These are phyloP conservation scores for Plasmodium knowlesi DNA, from an alignment of 169 alveolate genomes.

Conservation along the genomic window DNA sequence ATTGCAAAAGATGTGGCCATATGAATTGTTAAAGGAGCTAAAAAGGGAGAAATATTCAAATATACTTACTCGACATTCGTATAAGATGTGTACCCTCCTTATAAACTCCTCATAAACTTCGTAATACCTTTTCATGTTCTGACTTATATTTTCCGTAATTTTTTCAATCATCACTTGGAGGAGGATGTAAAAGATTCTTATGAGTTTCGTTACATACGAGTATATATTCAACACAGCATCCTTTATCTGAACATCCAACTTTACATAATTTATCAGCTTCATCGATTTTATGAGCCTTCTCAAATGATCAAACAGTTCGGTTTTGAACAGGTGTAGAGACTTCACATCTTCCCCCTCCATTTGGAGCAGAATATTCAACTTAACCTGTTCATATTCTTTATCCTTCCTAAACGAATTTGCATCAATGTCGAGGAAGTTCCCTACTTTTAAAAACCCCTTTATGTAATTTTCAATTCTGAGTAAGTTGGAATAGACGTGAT, in stretches of 20 bases:
- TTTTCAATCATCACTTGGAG: constrained; percentile 33
- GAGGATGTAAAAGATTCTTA: constrained; percentile 39
- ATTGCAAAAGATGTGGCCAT: constrained; percentile 65
- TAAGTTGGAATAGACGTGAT: constrained; percentile 14
- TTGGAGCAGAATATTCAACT: neutral
- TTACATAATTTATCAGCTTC: constrained; percentile 67
- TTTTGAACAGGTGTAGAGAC: constrained; percentile 18
- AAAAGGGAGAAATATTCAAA: constrained; percentile 57
- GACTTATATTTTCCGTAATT: neutral
- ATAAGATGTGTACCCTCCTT: constrained; percentile 27
- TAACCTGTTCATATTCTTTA: constrained; percentile 25
- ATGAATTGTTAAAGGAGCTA: constrained; percentile 34
- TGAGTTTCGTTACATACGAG: constrained; percentile 54
- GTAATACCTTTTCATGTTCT: constrained; percentile 37
- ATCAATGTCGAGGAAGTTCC: constrained; percentile 35
- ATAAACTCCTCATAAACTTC: constrained; percentile 37
- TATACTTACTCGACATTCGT: constrained; percentile 53
- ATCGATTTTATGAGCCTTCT: constrained; percentile 40
- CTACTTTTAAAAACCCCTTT: constrained; percentile 22
- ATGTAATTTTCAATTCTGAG: constrained; percentile 40
- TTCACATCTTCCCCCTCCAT: neutral
- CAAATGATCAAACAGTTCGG: constrained; percentile 26
- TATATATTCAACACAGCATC: constrained; percentile 33
- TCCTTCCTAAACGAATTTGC: neutral
- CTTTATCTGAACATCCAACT: constrained; percentile 66